A percentile compares a stretch with the other conserved stretches of the same genome.
Evolutionary conservation across 139 green algal genomes (phyloP).

Genomic region (Closterium sp.): DNA sequence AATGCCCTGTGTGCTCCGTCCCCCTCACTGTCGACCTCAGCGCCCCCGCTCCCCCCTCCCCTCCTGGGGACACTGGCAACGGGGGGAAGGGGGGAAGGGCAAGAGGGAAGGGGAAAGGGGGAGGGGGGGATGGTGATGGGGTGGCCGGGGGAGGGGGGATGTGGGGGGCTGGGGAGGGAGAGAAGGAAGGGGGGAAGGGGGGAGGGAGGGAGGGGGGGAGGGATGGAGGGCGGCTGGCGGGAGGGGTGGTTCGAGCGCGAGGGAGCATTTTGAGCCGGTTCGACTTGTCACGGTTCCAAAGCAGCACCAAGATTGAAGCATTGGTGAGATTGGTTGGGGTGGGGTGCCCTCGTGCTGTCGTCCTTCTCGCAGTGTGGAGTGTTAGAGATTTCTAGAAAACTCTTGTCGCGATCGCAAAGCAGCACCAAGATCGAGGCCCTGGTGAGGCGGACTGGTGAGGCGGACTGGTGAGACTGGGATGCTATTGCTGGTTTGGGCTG

Average conservation of each 20-base stretch:
- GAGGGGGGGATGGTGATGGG: background rate
- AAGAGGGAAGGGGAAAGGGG: background rate
- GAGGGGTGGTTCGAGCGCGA: background rate
- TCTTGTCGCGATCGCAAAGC: too few species aligned
- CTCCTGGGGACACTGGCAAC: background rate
- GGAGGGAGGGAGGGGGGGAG: background rate
- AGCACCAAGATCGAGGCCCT: too few species aligned
- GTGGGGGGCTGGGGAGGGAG: background rate
- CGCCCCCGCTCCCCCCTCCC: background rate
- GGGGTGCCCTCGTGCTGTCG: background rate
- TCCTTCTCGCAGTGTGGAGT: too few species aligned
- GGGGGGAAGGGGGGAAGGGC: background rate
- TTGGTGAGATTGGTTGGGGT: constrained; percentile 14
- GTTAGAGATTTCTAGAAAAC: too few species aligned
- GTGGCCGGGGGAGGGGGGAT: background rate
- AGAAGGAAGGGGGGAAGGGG: background rate
- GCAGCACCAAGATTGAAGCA: constrained; percentile 92
- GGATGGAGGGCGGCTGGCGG: background rate
- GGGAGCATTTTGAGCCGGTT: constrained; percentile 78
- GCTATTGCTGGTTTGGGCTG: too few species aligned
- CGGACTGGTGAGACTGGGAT: too few species aligned
- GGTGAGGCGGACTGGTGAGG: too few species aligned
- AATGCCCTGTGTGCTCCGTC: constrained; percentile 71
- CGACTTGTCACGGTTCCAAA: constrained; percentile 70
- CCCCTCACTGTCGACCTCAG: constrained; percentile 76